phyloP scores from a whole-genome alignment of 2,329 filamentous ascomycete genomes.

The Ramichloridium luteum region DNA sequence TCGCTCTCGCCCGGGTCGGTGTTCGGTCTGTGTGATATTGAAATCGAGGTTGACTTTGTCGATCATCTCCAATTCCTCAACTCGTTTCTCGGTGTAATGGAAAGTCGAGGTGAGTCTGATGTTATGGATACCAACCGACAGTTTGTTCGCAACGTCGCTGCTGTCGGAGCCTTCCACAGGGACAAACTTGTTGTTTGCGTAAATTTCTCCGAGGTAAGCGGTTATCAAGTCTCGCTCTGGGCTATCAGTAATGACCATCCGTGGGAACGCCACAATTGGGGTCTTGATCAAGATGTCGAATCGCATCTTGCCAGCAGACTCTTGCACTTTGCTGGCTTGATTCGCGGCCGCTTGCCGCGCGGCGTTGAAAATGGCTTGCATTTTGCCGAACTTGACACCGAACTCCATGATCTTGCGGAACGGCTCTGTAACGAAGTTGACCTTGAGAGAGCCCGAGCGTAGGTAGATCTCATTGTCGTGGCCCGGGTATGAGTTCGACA shows the following conservation, averaged over 20 bases:
- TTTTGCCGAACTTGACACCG: slow-evolving; percentile 96
- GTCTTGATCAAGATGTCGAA: slow-evolving; percentile 91
- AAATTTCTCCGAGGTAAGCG: slow-evolving; percentile 92
- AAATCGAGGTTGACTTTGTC: slow-evolving; percentile 93
- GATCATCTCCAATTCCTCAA: slow-evolving; percentile 89
- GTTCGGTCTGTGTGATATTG: slow-evolving; percentile 82
- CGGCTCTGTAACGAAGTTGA: slow-evolving; percentile 94
- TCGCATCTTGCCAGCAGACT: slow-evolving; percentile 79
- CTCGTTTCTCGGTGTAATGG: slow-evolving; percentile 57
- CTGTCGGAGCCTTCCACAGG: slow-evolving; percentile 61
- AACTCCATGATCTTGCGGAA: slow-evolving; percentile 98
- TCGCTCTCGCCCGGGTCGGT: slow-evolving; percentile 60
- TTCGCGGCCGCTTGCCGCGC: slow-evolving; percentile 87
- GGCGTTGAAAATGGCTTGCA: slow-evolving; percentile 98
- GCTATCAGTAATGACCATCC: slow-evolving; percentile 57
- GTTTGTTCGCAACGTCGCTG: slow-evolving; percentile 70
- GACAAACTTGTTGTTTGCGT: slow-evolving; percentile 85
- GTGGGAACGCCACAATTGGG: slow-evolving; percentile 89
- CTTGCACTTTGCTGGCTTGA: slow-evolving; percentile 85
- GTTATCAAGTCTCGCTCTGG: slow-evolving; percentile 72
- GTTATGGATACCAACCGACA: slow-evolving; percentile 83
- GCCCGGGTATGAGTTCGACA: slow-evolving; percentile 69
- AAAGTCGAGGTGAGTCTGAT: slow-evolving; percentile 83
- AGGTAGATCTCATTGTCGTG: slow-evolving; percentile 89
- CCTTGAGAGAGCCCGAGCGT: slow-evolving; percentile 84